phyloP scores from a whole-genome alignment of 305 asterid genomes.

The Fraxinus albicans region DNA sequence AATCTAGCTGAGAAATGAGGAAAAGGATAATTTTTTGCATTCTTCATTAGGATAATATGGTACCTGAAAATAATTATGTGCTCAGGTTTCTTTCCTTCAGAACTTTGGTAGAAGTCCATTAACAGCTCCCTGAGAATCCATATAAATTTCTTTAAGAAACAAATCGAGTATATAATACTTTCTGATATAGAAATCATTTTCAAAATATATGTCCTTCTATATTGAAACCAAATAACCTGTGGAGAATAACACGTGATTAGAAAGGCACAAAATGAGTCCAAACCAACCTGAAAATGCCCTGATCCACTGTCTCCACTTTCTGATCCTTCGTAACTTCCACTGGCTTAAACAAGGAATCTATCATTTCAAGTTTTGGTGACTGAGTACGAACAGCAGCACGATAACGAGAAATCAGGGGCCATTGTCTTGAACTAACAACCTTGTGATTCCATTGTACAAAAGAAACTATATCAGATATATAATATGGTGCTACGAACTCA shows the following conservation, averaged over 20 bases:
- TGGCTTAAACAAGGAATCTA: conserved; percentile 50
- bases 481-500: neutral
- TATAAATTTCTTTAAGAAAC: neutral
- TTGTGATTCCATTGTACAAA: conserved; percentile 19
- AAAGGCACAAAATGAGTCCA: neutral
- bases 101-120: conserved; percentile 49
- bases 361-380: conserved; percentile 62
- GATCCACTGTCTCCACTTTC: conserved; percentile 5
- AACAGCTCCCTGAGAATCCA: conserved; percentile 50
- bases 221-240: neutral
- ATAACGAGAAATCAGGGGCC: conserved; percentile 70
- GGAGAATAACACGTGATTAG: neutral
- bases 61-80: conserved; percentile 73
- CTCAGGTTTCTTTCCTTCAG: conserved; percentile 44
- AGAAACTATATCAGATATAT: neutral
- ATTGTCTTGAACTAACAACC: conserved; percentile 75
- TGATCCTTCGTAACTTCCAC: conserved; percentile 36
- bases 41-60: neutral
- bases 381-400: conserved; percentile 70
- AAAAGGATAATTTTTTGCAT: neutral
- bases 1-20: neutral
- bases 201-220: neutral
- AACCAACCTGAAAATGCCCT: conserved; percentile 60
- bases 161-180: neutral
- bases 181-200: neutral